Percentiles rank a stretch among this genome's conserved stretches.
These are phyloP conservation scores for Chaetomium tenue DNA, from an alignment of 495 filamentous ascomycete species.

Conservation along the genomic window DNA sequence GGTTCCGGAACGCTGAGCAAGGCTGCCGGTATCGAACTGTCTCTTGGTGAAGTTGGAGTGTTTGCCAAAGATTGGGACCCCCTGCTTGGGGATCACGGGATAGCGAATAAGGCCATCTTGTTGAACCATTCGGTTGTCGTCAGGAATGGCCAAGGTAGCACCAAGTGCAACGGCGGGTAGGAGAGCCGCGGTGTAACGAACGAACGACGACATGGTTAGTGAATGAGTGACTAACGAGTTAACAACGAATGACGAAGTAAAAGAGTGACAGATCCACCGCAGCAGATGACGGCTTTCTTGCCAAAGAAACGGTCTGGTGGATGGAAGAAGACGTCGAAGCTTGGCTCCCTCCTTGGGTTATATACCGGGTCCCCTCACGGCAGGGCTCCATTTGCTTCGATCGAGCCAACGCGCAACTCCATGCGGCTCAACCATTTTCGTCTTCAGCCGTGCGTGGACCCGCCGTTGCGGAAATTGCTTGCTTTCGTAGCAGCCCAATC, in stretches of 20 bases:
- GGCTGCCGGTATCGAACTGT: constrained; percentile 12
- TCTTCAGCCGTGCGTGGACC: background rate
- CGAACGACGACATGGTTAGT: constrained; percentile 10
- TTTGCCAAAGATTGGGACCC: constrained; percentile 15
- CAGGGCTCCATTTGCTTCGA: background rate
- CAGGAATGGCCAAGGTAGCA: background rate
- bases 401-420: background rate
- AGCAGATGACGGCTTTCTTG: background rate
- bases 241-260: constrained; percentile 6
- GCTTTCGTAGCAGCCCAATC: background rate
- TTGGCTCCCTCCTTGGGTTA: background rate
- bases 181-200: constrained; percentile 12
- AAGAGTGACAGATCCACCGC: background rate
- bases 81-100: constrained; percentile 20
- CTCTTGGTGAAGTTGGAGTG: constrained; percentile 18
- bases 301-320: background rate
- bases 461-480: background rate
- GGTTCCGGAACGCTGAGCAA: constrained; percentile 12
- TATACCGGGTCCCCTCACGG: background rate
- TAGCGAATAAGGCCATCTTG: constrained; percentile 26
- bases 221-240: constrained; percentile 5
- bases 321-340: background rate
- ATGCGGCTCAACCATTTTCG: background rate
- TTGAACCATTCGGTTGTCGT: constrained; percentile 20
- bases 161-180: constrained; percentile 19